phyloP scores from a whole-genome alignment of 495 filamentous ascomycete genomes.

The Tuber indicum region DNA sequence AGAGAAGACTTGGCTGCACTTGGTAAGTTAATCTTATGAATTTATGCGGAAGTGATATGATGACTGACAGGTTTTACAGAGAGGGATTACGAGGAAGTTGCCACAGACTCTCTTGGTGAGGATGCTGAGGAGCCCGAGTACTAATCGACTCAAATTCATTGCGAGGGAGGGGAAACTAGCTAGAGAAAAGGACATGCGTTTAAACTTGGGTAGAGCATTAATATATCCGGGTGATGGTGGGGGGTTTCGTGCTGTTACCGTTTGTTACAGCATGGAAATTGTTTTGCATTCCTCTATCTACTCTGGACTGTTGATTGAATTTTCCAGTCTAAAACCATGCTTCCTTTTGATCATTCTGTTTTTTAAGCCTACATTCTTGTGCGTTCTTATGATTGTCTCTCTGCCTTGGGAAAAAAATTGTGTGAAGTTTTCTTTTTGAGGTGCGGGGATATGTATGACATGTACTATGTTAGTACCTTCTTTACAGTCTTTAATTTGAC shows the following conservation, averaged over 20 bases:
- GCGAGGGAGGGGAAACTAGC: slow-evolving; percentile 19
- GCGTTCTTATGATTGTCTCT: slow-evolving; percentile 5
- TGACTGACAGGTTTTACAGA: slow-evolving; percentile 48
- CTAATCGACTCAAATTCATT: slow-evolving; percentile 49
- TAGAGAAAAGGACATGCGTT: slow-evolving; percentile 30
- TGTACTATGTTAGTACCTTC: slow-evolving; percentile 3
- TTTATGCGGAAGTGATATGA: background rate
- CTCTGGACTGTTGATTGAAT: background rate
- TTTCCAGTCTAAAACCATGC: background rate
- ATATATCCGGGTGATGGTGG: slow-evolving; percentile 31
- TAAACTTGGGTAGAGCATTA: slow-evolving; percentile 38
- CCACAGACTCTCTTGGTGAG: slow-evolving; percentile 85
- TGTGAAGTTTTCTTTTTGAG: slow-evolving; percentile 6
- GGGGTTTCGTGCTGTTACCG: slow-evolving; percentile 25
- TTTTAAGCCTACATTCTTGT: slow-evolving; percentile 5
- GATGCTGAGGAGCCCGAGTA: slow-evolving; percentile 91
- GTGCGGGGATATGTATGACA: slow-evolving; percentile 6
- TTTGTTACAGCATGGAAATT: slow-evolving; percentile 15
- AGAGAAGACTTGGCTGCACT: slow-evolving; percentile 83
- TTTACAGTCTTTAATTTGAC: slow-evolving; percentile 7
- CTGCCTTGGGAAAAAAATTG: slow-evolving; percentile 6
- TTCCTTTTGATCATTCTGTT: slow-evolving; percentile 4
- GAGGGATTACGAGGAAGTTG: slow-evolving; percentile 99
- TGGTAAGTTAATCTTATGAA: slow-evolving; percentile 29
- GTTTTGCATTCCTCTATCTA: background rate